These are phyloP conservation scores for Trichoderma hamatum DNA, from an alignment of 2,329 filamentous ascomycete genomes.

Conservation along the genomic window DNA sequence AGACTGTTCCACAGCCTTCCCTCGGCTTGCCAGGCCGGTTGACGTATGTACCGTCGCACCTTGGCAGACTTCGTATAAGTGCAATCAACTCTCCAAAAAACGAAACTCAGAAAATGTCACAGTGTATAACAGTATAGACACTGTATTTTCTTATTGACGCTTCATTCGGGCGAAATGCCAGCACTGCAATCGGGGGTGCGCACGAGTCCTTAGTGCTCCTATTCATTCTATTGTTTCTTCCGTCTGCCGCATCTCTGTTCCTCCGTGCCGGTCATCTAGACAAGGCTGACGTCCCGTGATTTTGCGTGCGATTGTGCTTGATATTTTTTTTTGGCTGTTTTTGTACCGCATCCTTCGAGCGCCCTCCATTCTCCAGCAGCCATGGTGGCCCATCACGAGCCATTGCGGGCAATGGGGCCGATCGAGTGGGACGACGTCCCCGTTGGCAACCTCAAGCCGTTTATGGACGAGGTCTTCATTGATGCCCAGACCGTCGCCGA, in stretches of 20 bases:
- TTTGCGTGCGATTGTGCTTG: conserved; percentile 4
- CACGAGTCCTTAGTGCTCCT: background rate
- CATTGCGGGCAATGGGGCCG: conserved; percentile 60
- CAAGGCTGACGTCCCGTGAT: background rate
- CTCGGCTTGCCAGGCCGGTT: background rate
- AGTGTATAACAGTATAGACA: too few species aligned
- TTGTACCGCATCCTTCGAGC: background rate
- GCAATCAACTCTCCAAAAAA: too few species aligned
- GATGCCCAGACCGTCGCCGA: conserved; percentile 73
- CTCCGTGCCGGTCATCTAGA: background rate
- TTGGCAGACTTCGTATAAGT: too few species aligned
- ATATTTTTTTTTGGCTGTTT: background rate
- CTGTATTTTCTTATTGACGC: too few species aligned
- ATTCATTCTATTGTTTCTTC: background rate
- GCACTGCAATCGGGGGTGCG: background rate
- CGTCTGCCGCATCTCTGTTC: background rate
- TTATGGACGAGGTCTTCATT: conserved; percentile 62
- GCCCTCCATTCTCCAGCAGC: background rate
- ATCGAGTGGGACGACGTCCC: conserved; percentile 54
- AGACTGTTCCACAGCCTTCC: conserved; percentile 14
- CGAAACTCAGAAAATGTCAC: too few species aligned
- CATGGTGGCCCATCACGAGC: conserved; percentile 55
- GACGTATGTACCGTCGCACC: too few species aligned
- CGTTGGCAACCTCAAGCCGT: conserved; percentile 54
- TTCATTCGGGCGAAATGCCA: background rate